Evolutionary conservation across 768 basidiomycete species (phyloP).

Genomic region (Amyloporia xantha): DNA sequence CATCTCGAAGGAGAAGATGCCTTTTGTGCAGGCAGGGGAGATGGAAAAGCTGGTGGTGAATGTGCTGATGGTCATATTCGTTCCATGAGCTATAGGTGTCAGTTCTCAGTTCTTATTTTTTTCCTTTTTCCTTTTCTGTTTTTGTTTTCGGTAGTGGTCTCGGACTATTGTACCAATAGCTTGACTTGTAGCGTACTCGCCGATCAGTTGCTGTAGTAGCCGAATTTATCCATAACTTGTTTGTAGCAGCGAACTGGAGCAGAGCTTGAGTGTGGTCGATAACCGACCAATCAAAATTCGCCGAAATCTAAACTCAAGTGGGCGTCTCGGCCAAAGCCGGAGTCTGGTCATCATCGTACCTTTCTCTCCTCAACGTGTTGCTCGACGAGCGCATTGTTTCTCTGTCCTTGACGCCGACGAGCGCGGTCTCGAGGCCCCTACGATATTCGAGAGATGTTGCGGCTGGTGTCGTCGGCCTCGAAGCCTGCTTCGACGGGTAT

Average conservation of each 20-base stretch:
- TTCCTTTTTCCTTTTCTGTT: neutral
- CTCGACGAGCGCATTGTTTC: constrained; percentile 16
- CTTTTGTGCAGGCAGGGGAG: constrained; percentile 54
- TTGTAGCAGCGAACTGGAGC: no score
- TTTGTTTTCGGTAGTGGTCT: neutral
- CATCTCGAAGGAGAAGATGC: constrained; percentile 61
- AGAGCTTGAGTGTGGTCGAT: no score
- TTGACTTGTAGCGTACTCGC: constrained; percentile 1
- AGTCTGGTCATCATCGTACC: constrained; percentile 11
- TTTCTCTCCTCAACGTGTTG: constrained; percentile 7
- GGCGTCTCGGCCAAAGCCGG: constrained; percentile 18
- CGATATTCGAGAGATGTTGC: constrained; percentile 43
- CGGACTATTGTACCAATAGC: constrained; percentile 5
- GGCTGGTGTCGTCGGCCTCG: constrained; percentile 57
- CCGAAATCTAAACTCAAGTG: neutral
- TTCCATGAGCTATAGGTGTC: no score
- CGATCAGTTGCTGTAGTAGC: no score
- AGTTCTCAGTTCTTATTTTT: neutral
- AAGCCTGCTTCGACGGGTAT: constrained; percentile 54
- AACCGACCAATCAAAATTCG: constrained; percentile 2
- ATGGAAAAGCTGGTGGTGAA: constrained; percentile 73
- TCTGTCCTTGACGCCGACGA: constrained; percentile 16
- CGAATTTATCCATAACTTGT: no score
- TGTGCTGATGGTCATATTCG: constrained; percentile 62
- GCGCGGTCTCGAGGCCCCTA: constrained; percentile 9